A percentile compares a stretch with the other conserved stretches of the same genome.
These are phyloP conservation scores for Fraxinus quadrangulata DNA, from an alignment of 257 asterid genomes.

Conservation along the genomic window DNA sequence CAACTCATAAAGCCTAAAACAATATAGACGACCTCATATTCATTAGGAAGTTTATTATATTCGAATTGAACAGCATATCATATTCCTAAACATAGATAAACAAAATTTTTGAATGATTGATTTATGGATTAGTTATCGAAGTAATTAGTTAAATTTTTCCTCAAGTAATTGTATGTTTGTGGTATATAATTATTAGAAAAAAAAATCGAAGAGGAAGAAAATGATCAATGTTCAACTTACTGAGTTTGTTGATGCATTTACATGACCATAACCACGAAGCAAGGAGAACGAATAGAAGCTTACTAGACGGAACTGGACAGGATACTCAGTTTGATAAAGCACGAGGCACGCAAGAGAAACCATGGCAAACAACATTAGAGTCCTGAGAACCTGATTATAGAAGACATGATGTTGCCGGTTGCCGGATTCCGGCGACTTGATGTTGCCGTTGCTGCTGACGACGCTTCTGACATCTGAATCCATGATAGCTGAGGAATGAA, in stretches of 20 bases:
- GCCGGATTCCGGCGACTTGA: background rate
- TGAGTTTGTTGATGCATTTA: constrained; percentile 1
- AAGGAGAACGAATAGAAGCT: constrained; percentile 13
- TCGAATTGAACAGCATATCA: no score
- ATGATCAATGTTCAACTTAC: constrained; percentile 8
- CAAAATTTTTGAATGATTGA: no score
- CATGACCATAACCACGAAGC: background rate
- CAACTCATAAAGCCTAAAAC: no score
- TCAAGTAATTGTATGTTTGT: no score
- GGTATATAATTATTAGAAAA: no score
- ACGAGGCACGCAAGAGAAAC: constrained; percentile 26
- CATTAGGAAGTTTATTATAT: no score
- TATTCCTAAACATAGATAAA: no score
- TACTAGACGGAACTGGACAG: constrained; percentile 15
- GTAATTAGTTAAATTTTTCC: no score
- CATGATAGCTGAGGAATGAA: background rate
- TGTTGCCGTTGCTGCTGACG: background rate
- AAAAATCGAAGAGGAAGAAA: no score
- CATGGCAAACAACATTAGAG: constrained; percentile 16
- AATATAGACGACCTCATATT: no score
- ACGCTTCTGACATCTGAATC: constrained; percentile 19
- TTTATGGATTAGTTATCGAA: no score
- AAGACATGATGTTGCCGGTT: background rate
- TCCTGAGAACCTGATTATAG: constrained; percentile 11
- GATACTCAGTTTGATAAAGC: constrained; percentile 16